Percentiles rank a stretch among this genome's conserved stretches.
Evolutionary conservation across 345 rosid species (phyloP).

Genomic region (Schrenkiella parvula): DNA sequence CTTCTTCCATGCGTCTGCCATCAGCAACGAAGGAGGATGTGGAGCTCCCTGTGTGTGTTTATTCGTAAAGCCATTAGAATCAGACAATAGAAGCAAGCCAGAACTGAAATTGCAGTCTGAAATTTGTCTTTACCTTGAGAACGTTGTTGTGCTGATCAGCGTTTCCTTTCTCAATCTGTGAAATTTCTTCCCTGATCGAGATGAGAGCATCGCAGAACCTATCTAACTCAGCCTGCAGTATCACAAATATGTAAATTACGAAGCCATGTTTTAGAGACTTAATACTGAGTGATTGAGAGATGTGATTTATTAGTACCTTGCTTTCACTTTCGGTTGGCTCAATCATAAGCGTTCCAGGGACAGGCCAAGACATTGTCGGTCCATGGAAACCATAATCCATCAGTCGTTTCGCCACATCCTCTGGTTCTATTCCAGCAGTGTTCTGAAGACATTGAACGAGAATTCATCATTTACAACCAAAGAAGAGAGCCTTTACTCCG

Average conservation of each 20-base stretch:
- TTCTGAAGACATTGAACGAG: constrained; percentile 35
- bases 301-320: constrained; percentile 48
- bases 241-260: neutral
- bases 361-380: constrained; percentile 99
- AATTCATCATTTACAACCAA: neutral
- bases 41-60: constrained; percentile 72
- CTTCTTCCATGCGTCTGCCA: constrained; percentile 91
- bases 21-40: constrained; percentile 92
- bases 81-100: neutral
- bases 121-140: constrained; percentile 54
- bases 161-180: constrained; percentile 85
- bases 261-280: neutral
- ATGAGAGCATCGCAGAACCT: constrained; percentile 95
- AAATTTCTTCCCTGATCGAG: constrained; percentile 91
- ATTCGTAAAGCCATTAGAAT: neutral
- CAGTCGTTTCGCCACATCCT: constrained; percentile 95
- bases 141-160: constrained; percentile 83
- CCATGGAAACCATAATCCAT: constrained; percentile 95
- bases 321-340: constrained; percentile 99
- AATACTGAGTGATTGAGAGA: neutral
- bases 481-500: neutral
- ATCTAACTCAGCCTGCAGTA: constrained; percentile 85
- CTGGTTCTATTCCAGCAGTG: constrained; percentile 87
- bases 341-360: constrained; percentile 95
- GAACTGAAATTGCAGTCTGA: neutral